These are phyloP conservation scores for Aspergillus pseudotamarii DNA, from an alignment of 2,329 filamentous ascomycete genomes.

Conservation along the genomic window DNA sequence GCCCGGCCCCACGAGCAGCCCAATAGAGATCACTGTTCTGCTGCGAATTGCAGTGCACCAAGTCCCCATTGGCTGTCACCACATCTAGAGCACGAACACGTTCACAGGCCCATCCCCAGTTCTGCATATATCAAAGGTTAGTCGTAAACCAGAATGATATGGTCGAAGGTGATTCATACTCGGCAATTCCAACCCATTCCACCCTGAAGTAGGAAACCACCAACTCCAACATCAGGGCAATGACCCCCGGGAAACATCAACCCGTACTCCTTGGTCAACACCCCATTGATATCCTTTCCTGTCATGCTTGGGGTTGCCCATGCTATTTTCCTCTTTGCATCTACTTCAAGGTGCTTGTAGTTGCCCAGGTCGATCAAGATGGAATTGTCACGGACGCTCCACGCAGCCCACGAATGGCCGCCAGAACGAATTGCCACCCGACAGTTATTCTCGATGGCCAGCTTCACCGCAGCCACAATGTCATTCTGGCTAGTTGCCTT, in stretches of 20 bases:
- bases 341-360: constrained; percentile 44
- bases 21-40: constrained; percentile 53
- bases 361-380: constrained; percentile 48
- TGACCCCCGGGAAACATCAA: constrained; percentile 58
- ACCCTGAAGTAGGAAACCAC: constrained; percentile 59
- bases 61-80: constrained; percentile 49
- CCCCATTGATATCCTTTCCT: constrained; percentile 34
- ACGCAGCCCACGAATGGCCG: constrained; percentile 54
- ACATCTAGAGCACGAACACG: constrained; percentile 50
- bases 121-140: constrained; percentile 32
- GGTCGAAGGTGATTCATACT: constrained; percentile 31
- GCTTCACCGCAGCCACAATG: constrained; percentile 40
- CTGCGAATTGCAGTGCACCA: constrained; percentile 25
- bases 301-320: constrained; percentile 53
- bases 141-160: neutral
- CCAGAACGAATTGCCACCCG: constrained; percentile 53
- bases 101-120: constrained; percentile 60
- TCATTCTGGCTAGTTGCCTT: constrained; percentile 40
- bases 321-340: constrained; percentile 43
- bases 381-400: constrained; percentile 53
- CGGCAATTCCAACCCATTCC: constrained; percentile 63
- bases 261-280: constrained; percentile 30
- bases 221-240: constrained; percentile 59
- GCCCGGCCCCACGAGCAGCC: constrained; percentile 53
- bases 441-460: constrained; percentile 39